Evolutionary conservation across 2,329 filamentous ascomycete species (phyloP).

Genomic region (Fusarium coicis): DNA sequence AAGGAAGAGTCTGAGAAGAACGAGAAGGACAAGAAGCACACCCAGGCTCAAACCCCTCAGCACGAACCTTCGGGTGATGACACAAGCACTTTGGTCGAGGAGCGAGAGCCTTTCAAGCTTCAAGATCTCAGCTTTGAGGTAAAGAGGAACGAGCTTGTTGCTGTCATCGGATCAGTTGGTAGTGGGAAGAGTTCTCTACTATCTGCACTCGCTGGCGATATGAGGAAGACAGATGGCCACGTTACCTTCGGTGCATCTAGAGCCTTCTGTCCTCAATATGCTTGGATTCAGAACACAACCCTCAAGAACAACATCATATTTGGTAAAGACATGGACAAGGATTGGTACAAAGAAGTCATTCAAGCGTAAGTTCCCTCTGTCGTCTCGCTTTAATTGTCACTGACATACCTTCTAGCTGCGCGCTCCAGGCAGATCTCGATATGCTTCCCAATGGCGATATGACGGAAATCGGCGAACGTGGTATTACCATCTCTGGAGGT

Average conservation of each 20-base stretch:
- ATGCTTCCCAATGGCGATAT: conserved; percentile 91
- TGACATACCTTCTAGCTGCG: conserved; percentile 66
- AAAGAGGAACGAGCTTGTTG: conserved; percentile 80
- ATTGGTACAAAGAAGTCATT: conserved; percentile 87
- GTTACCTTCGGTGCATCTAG: conserved; percentile 81
- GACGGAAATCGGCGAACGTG: conserved; percentile 94
- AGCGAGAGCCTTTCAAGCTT: conserved; percentile 77
- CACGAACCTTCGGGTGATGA: conserved; percentile 54
- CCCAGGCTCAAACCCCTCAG: conserved; percentile 37
- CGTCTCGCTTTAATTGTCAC: not conserved
- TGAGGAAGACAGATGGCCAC: conserved; percentile 83
- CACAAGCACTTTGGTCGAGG: conserved; percentile 67
- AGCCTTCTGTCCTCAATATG: conserved; percentile 95
- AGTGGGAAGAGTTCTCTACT: conserved; percentile 92
- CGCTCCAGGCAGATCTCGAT: conserved; percentile 84
- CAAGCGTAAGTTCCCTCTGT: conserved; percentile 65
- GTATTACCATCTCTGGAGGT: conserved; percentile 94
- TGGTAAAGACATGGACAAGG: conserved; percentile 78
- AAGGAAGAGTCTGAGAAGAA: conserved; percentile 61
- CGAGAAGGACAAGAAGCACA: conserved; percentile 58
- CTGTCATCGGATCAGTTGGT: conserved; percentile 88
- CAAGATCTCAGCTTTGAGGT: conserved; percentile 74
- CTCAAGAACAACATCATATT: conserved; percentile 92
- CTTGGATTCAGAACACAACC: conserved; percentile 95
- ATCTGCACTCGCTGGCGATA: conserved; percentile 90